These are phyloP conservation scores for Luffa aegyptiaca DNA, from an alignment of 306 rosid genomes.

Conservation along the genomic window DNA sequence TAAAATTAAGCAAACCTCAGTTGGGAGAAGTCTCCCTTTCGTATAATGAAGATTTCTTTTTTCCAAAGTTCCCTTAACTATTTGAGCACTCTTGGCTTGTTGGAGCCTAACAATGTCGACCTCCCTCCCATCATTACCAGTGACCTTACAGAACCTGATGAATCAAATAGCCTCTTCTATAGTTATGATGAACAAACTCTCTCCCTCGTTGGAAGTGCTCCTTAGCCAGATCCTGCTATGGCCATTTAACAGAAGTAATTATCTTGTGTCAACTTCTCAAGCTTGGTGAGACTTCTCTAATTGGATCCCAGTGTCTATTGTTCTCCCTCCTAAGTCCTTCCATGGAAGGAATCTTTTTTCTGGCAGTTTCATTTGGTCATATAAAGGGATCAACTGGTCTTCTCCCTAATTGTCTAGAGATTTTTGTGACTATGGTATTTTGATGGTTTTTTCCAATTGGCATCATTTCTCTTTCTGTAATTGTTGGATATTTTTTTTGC, in stretches of 20 bases:
- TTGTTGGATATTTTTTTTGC: not conserved
- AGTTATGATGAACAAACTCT: not conserved
- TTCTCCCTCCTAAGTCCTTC: not conserved
- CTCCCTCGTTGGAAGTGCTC: not conserved
- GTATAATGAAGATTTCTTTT: not conserved
- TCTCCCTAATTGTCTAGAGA: not conserved
- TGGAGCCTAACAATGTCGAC: not conserved
- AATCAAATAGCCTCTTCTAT: not conserved
- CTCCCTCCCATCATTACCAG: not conserved
- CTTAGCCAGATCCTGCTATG: not conserved
- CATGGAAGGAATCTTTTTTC: not conserved
- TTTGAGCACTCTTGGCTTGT: not conserved
- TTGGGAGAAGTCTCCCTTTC: not conserved
- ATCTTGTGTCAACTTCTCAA: not conserved
- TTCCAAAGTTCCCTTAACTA: not conserved
- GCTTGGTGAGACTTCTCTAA: not conserved
- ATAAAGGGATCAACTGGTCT: not conserved
- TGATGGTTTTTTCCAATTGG: not conserved
- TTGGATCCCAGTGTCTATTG: not conserved
- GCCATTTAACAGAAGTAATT: not conserved
- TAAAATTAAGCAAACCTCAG: not conserved
- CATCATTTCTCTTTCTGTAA: not conserved
- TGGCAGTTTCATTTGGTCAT: not conserved
- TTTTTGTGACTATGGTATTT: not conserved
- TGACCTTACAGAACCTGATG: not conserved